These are phyloP conservation scores for Viridothelium virens DNA, from an alignment of 495 filamentous ascomycete species.

Conservation along the genomic window DNA sequence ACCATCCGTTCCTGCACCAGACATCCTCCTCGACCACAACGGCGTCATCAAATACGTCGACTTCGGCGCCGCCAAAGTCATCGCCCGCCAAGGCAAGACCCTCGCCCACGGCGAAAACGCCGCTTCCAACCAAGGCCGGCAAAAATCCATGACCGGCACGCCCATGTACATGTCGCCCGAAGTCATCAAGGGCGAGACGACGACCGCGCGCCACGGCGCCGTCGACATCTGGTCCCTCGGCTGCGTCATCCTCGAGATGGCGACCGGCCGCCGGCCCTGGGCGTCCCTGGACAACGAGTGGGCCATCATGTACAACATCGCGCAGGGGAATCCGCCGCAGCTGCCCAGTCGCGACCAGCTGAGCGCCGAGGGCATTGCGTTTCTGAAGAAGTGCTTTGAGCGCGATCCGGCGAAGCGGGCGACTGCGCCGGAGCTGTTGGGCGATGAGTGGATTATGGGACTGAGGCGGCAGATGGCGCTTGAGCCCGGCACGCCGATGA, in stretches of 20 bases:
- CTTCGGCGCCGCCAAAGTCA: constrained; percentile 95
- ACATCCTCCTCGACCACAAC: constrained; percentile 93
- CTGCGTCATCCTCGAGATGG: constrained; percentile 96
- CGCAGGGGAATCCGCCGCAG: constrained; percentile 84
- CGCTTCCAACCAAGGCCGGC: constrained; percentile 37
- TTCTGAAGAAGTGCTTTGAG: constrained; percentile 78
- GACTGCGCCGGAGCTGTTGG: constrained; percentile 80
- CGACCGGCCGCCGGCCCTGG: constrained; percentile 90
- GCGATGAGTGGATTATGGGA: constrained; percentile 89
- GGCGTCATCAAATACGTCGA: constrained; percentile 99
- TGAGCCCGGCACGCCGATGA: constrained; percentile 44
- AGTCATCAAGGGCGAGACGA: constrained; percentile 71
- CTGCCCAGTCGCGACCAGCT: constrained; percentile 77
- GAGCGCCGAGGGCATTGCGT: constrained; percentile 75
- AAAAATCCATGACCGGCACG: constrained; percentile 92
- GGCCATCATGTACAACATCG: constrained; percentile 99
- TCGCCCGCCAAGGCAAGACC: constrained; percentile 88
- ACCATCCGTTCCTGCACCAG: constrained; percentile 35
- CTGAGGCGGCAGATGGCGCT: constrained; percentile 54
- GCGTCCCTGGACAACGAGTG: constrained; percentile 97
- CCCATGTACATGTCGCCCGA: constrained; percentile 99
- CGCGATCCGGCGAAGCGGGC: constrained; percentile 72
- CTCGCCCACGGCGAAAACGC: constrained; percentile 52
- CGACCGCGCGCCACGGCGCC: constrained; percentile 66
- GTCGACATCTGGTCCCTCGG: constrained; percentile 97